These are phyloP conservation scores for Plasmodium vinckei DNA, from an alignment of 169 alveolate species.

Conservation along the genomic window DNA sequence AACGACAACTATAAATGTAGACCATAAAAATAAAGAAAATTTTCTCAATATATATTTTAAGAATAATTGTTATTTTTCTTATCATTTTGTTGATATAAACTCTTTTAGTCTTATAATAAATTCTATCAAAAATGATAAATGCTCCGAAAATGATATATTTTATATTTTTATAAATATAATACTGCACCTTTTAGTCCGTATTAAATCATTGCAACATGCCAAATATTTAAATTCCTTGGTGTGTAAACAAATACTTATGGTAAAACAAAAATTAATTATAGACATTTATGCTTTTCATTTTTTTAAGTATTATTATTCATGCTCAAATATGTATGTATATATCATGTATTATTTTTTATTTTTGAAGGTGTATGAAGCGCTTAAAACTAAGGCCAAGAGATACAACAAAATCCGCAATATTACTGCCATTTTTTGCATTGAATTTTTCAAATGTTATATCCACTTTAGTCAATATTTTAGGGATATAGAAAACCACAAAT, in stretches of 20 bases:
- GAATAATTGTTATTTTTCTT: slow-evolving; percentile 40
- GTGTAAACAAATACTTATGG: slow-evolving; percentile 36
- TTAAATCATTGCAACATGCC: slow-evolving; percentile 24
- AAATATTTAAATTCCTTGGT: slow-evolving; percentile 8
- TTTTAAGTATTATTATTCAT: background rate
- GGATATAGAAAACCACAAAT: slow-evolving; percentile 39
- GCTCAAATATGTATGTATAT: background rate
- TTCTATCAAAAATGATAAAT: slow-evolving; percentile 9
- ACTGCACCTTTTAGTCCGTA: slow-evolving; percentile 11
- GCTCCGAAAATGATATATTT: slow-evolving; percentile 16
- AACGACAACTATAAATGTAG: no score
- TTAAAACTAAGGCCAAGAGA: background rate
- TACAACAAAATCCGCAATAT: background rate
- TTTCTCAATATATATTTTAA: background rate
- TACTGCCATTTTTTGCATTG: slow-evolving; percentile 18
- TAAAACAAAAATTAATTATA: slow-evolving; percentile 3
- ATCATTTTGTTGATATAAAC: slow-evolving; percentile 53
- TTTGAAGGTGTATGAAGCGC: slow-evolving; percentile 18
- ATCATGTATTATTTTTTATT: background rate
- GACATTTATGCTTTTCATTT: background rate
- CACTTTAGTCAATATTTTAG: slow-evolving; percentile 30
- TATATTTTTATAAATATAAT: slow-evolving; percentile 33
- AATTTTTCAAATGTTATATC: slow-evolving; percentile 48
- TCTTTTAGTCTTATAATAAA: slow-evolving; percentile 43
- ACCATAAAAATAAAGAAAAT: no score